Evolutionary conservation across 129 eudicot species (phyloP).

Genomic region (Oenanthe sinensis): DNA sequence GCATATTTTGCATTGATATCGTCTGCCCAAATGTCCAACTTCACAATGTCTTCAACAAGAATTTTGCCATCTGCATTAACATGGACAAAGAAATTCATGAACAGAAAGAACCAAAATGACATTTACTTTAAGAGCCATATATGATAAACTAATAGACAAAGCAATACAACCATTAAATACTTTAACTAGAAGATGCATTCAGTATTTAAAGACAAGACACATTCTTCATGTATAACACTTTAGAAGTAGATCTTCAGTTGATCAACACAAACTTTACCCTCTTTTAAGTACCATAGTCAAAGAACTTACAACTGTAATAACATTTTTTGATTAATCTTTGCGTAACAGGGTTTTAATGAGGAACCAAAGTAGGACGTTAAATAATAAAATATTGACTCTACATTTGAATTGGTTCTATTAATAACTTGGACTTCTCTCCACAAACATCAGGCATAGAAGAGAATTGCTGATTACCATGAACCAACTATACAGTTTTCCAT

Average conservation of each 20-base stretch:
- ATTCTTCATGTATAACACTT: not conserved
- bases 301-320: no score
- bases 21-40: constrained; percentile 55
- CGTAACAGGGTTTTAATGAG: not conserved
- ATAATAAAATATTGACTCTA: not conserved
- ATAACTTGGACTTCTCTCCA: not conserved
- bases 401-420: not conserved
- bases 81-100: not conserved
- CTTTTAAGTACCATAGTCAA: not conserved
- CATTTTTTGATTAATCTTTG: not conserved
- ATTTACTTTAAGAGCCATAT: no score
- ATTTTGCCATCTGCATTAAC: constrained; percentile 85
- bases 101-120: not conserved
- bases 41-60: constrained; percentile 92
- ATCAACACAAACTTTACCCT: not conserved
- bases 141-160: not conserved
- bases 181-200: not conserved
- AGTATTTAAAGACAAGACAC: no score
- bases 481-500: not conserved
- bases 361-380: not conserved
- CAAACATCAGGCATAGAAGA: not conserved
- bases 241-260: not conserved
- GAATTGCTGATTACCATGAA: not conserved
- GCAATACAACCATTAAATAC: not conserved
- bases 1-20: constrained; percentile 28